Conservation (phyloP, 2,329 filamentous ascomycete species). For the Diaporthe sp. region DNA sequence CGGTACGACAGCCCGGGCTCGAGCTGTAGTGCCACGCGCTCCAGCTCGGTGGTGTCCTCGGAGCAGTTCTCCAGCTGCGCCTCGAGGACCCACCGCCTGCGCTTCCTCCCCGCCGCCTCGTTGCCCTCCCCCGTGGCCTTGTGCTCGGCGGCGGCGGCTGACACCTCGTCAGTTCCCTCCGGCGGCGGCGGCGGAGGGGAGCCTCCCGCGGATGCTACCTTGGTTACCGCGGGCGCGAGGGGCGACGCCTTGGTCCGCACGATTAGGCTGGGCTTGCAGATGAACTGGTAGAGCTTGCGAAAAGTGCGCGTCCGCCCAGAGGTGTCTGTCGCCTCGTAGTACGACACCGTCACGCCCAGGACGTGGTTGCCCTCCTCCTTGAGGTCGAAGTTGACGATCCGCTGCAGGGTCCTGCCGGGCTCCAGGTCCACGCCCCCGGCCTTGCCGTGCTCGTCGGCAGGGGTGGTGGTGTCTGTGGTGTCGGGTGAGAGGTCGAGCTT, state of each 20-base stretch:
- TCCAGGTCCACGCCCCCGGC: slow-evolving; percentile 59
- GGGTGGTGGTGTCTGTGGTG: slow-evolving; percentile 27
- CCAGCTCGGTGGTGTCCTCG: slow-evolving; percentile 83
- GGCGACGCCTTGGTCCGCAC: slow-evolving; percentile 89
- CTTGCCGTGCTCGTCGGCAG: slow-evolving; percentile 31
- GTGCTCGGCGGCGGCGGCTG: slow-evolving; percentile 28
- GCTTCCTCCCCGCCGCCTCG: slow-evolving; percentile 33
- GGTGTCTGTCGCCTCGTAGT: slow-evolving; percentile 85
- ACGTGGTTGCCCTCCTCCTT: slow-evolving; percentile 96
- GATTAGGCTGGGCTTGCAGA: slow-evolving; percentile 88
- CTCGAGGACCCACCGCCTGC: slow-evolving; percentile 79
- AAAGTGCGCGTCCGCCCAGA: slow-evolving; percentile 84
- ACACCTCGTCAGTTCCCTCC: slow-evolving; percentile 37
- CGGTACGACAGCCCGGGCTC: slow-evolving; percentile 61
- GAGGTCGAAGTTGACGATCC: slow-evolving; percentile 85
- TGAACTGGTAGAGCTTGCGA: slow-evolving; percentile 95
- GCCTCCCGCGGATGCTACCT: neutral
- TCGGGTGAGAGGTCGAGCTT: slow-evolving; percentile 68
- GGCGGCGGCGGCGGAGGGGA: slow-evolving; percentile 19
- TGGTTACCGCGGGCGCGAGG: slow-evolving; percentile 50
- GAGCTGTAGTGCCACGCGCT: slow-evolving; percentile 68
- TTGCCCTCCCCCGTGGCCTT: slow-evolving; percentile 16
- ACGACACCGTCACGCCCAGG: slow-evolving; percentile 91
- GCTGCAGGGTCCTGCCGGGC: slow-evolving; percentile 78
- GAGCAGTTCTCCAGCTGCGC: slow-evolving; percentile 96